Conservation (phyloP, 108 stramenopile genomes). For the Nannochloropsis gaditana region DNA sequence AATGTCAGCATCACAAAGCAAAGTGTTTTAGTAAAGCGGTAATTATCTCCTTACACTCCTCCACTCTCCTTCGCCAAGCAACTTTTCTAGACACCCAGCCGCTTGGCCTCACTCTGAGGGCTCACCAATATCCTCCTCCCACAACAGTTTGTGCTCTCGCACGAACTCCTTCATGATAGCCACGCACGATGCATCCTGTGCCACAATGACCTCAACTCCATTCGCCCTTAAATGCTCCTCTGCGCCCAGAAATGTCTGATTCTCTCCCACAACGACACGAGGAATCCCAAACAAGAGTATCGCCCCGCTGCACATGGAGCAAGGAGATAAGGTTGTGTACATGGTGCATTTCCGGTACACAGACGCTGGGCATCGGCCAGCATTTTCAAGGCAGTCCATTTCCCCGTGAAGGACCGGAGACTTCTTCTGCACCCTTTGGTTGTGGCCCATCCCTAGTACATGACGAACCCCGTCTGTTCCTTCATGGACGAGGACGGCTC, state of each 20-base stretch:
- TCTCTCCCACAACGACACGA: slow-evolving; percentile 12
- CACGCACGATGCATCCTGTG: neutral
- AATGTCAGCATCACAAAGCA: too few relatives aligned
- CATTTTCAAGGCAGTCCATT: neutral
- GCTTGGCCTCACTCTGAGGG: neutral
- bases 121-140: slow-evolving; percentile 25
- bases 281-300: slow-evolving; percentile 22
- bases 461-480: neutral
- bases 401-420: slow-evolving; percentile 3
- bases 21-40: too few relatives aligned
- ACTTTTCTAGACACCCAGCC: too few relatives aligned
- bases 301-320: slow-evolving; percentile 20
- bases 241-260: slow-evolving; percentile 22
- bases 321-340: slow-evolving; percentile 18
- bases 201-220: slow-evolving; percentile 19
- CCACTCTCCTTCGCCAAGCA: too few relatives aligned
- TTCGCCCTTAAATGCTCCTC: neutral
- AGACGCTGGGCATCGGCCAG: slow-evolving; percentile 1
- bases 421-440: slow-evolving; percentile 13
- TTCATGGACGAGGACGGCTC: slow-evolving; percentile 15
- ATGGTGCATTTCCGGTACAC: slow-evolving; percentile 2
- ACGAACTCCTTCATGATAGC: neutral
- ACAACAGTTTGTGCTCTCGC: neutral
- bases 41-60: too few relatives aligned
- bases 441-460: neutral